Evolutionary conservation across 768 basidiomycete genomes (phyloP).

Genomic region (Trichaptum fuscoviolaceum): DNA sequence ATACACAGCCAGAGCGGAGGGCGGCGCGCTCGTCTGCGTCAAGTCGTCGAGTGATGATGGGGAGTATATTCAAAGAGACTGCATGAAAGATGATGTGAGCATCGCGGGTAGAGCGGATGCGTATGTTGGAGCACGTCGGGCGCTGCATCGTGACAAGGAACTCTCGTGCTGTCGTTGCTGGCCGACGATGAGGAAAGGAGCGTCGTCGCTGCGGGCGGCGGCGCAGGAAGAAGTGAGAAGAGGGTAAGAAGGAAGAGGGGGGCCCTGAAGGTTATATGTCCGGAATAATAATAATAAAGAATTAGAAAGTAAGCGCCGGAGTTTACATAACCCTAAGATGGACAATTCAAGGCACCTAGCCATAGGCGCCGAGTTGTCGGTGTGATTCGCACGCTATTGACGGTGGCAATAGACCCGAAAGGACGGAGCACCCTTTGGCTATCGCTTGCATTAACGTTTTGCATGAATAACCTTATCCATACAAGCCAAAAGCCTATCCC

Average conservation of each 20-base stretch:
- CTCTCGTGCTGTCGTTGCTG: constrained; percentile 1
- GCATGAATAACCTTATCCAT: constrained; percentile 47
- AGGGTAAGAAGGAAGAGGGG: constrained; percentile 13
- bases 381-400: neutral
- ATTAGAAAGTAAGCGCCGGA: neutral
- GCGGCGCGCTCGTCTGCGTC: constrained; percentile 71
- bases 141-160: constrained; percentile 47
- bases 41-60: constrained; percentile 71
- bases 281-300: constrained; percentile 23
- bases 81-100: constrained; percentile 80
- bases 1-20: constrained; percentile 48
- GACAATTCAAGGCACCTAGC: neutral
- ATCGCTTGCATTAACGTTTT: constrained; percentile 29
- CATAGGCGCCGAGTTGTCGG: neutral
- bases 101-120: constrained; percentile 72
- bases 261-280: constrained; percentile 14
- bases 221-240: constrained; percentile 19
- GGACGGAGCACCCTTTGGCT: constrained; percentile 31
- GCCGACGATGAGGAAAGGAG: constrained; percentile 11
- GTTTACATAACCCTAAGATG: neutral
- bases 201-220: constrained; percentile 14
- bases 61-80: constrained; percentile 54
- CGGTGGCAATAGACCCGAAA: constrained; percentile 32
- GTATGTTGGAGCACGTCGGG: constrained; percentile 66
- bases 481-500: constrained; percentile 38